Base-by-base conservation (phyloP, 768 basidiomycete genomes). In the Kwoniella pini region DNA sequence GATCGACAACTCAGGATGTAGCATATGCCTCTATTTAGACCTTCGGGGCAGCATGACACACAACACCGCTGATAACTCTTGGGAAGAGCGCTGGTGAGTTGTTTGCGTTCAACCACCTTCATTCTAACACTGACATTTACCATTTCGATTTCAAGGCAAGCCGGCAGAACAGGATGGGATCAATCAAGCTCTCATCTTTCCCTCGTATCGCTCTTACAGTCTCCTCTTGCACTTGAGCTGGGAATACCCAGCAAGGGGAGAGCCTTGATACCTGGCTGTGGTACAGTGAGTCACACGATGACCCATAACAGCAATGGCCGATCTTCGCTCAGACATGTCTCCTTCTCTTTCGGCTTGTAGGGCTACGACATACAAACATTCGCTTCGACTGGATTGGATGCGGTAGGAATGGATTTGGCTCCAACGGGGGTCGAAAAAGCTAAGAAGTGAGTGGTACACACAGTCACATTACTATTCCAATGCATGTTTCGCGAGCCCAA, bases 311-410 rank as follows among this genome's bases (percentile, higher is more conserved):
- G n/a, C n/a, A n/a, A n/a, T n/a, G n/a, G n/a, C n/a, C n/a, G n/a
- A n/a, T n/a, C n/a, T n/a, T n/a, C n/a, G n/a, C n/a, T n/a, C n/a
- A n/a, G n/a, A n/a, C n/a, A n/a, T n/a, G n/a, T n/a, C n/a, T n/a
- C n/a, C n/a, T n/a, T n/a, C n/a, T n/a, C n/a, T n/a, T n/a, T n/a
- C n/a, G n/a, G n/a, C n/a, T 51, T 4, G 27, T 48, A 76, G 75
- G 75, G 75, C 1, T 74, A 77, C 49, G 75, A 77, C 50, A 68
- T 77, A 0, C 46, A 68, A 27, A 43, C 67, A 1, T 60, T 77
- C 26, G 72, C 75, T 27, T 38, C 62, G 22, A 4, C 54, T 40
- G 75, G 75, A 10, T 40, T 74, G 15, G 45, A 71, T 15, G 43
- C 61, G n/a, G 46, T 46, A 6, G 75, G 75, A 1, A 15, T 77